These are phyloP conservation scores for Pestalotiopsis sp. DNA, from an alignment of 2,329 filamentous ascomycete species.

Conservation along the genomic window DNA sequence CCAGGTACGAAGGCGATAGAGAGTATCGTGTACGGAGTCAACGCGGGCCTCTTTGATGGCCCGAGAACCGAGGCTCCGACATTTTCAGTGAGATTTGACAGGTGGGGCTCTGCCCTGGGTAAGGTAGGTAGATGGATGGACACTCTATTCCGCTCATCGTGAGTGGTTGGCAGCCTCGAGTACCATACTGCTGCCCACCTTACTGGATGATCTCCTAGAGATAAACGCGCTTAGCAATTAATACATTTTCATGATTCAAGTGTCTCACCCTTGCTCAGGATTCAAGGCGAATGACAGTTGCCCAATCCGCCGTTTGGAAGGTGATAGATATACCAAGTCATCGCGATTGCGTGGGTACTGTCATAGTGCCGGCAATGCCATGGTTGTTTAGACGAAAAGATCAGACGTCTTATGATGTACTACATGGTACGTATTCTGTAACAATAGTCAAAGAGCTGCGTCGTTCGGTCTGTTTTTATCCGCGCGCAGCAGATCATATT, in stretches of 20 bases:
- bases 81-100: slow-evolving; percentile 1
- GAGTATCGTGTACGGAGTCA: background rate
- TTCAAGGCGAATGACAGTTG: background rate
- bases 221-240: slow-evolving; percentile 10
- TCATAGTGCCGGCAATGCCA: background rate
- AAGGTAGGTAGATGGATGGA: background rate
- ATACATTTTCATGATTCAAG: background rate
- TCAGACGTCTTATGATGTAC: background rate
- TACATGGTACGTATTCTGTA: background rate
- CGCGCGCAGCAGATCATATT: background rate
- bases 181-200: slow-evolving; percentile 4
- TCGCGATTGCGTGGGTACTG: background rate
- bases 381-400: background rate
- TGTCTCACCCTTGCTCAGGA: background rate
- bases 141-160: background rate
- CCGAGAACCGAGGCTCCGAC: slow-evolving; percentile 9
- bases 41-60: background rate
- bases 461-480: background rate
- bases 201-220: background rate
- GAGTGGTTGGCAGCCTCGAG: background rate
- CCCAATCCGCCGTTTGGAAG: background rate
- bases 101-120: background rate
- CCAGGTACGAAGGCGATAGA: too few species aligned
- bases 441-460: background rate
- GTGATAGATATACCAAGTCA: background rate